A percentile compares a stretch with the other conserved stretches of the same genome.
phyloP scores from a whole-genome alignment of 108 stramenopile species.

The Discostella stelligeroides region DNA sequence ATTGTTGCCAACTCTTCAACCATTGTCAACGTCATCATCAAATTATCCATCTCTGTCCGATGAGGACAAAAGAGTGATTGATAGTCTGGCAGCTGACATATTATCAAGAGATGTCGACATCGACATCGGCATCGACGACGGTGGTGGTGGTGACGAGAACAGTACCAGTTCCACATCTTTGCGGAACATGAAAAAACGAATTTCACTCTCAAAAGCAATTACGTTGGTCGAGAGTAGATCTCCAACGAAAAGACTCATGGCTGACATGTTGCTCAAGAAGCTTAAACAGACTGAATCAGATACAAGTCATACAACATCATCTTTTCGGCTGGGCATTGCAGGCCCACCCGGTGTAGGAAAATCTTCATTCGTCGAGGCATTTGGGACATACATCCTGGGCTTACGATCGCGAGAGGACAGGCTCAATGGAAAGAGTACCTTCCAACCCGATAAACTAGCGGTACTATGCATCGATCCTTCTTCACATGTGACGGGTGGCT shows the following conservation, averaged over 20 bases:
- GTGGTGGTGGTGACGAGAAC: not conserved
- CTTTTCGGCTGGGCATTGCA: conserved; percentile 82
- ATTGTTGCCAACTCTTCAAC: not conserved
- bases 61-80: conserved; percentile 21
- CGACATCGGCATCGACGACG: too few relatives aligned
- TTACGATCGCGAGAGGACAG: conserved; percentile 26
- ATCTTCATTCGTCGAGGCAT: conserved; percentile 60
- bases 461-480: conserved; percentile 94
- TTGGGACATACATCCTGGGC: conserved; percentile 69
- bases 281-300: conserved; percentile 21
- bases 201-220: conserved; percentile 75
- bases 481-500: conserved; percentile 87
- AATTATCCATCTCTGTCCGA: conserved; percentile 24
- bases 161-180: not conserved
- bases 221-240: conserved; percentile 79
- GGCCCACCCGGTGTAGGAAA: conserved; percentile 75
- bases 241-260: conserved; percentile 53
- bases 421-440: not conserved
- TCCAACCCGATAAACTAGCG: conserved; percentile 62
- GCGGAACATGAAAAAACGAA: conserved; percentile 42
- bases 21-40: conserved; percentile 3
- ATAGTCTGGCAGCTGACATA: conserved; percentile 31
- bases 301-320: not conserved
- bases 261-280: conserved; percentile 59
- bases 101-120: conserved; percentile 5